Evolutionary conservation across 352 stramenopile genomes (phyloP), one percentile per base, ranked within the genome.

Genomic region (Aphanomyces stellatus): DNA sequence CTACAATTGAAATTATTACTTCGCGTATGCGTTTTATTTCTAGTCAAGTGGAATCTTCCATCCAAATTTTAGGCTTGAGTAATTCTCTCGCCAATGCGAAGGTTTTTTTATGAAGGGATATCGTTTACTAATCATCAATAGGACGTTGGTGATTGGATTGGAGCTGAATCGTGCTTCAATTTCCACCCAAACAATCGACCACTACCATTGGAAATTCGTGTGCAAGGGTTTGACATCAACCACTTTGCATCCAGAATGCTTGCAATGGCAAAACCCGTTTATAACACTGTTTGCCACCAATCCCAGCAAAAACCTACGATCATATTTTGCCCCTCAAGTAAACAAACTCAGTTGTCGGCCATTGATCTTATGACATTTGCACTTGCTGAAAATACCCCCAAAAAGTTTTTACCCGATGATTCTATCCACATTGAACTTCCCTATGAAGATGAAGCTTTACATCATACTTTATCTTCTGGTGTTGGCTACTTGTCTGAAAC

Each of bases 341-440:
- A 98, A 74, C 98, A 99, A 75, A 95, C 95, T 28, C 96, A 99
- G 74, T 79, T 99, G 24, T 99, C 92, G 15, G 96, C 97, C 4
- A 99, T 99, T 72, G 97, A 99, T 77, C 71, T 99, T 46, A 97
- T 99, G 71, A 98, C 95, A 22, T 99, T 99, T 82, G 89, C 90
- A 0, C 69, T 96, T 31, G 95, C 83, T 31, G 85, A 95, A 35
- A 93, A 93, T 30, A 81, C 91, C 33, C 49, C 87, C 1, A 69
- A 79, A 15, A 85, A 87, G 46, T 93, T 95, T 68, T 76, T 87
- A 0, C 63, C 53, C 31, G 64, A 73, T 6, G 33, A 64, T 3
- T 74, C 78, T 17, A 71, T 78, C 13, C 69, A 72, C 6, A 61
- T 82, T 10, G 59, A 77, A 3, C 65, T 91, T 31, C 80, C 82